These are phyloP conservation scores for Malassezia restricta DNA, from an alignment of 1,284 basidiomycete species.

Conservation along the genomic window DNA sequence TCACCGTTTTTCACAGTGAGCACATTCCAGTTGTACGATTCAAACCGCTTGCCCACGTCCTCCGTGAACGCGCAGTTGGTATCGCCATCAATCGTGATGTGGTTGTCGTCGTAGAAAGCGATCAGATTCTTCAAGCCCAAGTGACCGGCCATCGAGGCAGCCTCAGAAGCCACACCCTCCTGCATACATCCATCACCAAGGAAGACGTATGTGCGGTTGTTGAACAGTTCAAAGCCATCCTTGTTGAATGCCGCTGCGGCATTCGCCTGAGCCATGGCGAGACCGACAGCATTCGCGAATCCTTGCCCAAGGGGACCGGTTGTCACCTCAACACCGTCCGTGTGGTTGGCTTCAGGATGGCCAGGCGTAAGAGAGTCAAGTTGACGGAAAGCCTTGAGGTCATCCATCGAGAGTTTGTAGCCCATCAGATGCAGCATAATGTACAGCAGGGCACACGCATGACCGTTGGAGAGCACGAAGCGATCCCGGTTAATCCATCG, in stretches of 20 bases:
- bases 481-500: conserved; percentile 38
- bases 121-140: conserved; percentile 84
- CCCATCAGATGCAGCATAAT: conserved; percentile 69
- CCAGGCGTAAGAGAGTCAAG: conserved; percentile 60
- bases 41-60: conserved; percentile 75
- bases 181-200: conserved; percentile 87
- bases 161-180: conserved; percentile 85
- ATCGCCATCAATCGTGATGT: conserved; percentile 90
- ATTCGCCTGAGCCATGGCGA: conserved; percentile 85
- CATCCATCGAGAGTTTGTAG: conserved; percentile 64
- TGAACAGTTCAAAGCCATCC: conserved; percentile 67
- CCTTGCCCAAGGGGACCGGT: conserved; percentile 84
- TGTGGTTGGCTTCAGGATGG: conserved; percentile 76
- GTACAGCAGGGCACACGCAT: conserved; percentile 55
- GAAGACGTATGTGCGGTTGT: conserved; percentile 82
- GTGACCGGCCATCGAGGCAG: conserved; percentile 79
- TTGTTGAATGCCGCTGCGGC: conserved; percentile 79
- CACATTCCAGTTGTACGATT: conserved; percentile 86
- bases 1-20: conserved; percentile 72
- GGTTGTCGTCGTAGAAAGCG: conserved; percentile 51
- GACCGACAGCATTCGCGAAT: conserved; percentile 79
- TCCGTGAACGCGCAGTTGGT: conserved; percentile 87
- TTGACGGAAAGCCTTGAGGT: conserved; percentile 60
- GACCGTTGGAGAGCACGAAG: conserved; percentile 60
- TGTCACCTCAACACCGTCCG: conserved; percentile 79